phyloP scores from a whole-genome alignment of 176 grass and related monocot species.

The Phoenix roebelenii region DNA sequence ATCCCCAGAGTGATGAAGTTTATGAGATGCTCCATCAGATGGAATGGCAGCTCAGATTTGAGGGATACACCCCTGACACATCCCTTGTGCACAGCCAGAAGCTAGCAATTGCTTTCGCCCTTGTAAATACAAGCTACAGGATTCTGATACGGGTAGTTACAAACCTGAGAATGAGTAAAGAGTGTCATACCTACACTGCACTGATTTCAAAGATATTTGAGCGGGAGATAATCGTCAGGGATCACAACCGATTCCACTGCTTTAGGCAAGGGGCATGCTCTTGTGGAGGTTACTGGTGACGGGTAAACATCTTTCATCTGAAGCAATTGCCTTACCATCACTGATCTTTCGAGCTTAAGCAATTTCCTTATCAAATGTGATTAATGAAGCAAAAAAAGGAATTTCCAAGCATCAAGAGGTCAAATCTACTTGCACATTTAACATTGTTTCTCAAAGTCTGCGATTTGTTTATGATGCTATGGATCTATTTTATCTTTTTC shows the following conservation, averaged over 20 bases:
- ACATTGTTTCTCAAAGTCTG: too few species aligned
- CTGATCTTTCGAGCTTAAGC: too few species aligned
- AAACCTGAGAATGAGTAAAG: conserved; percentile 64
- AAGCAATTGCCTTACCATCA: too few species aligned
- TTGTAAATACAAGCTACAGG: conserved; percentile 39
- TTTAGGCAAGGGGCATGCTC: conserved; percentile 46
- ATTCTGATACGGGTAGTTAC: conserved; percentile 44
- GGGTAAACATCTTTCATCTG: too few species aligned
- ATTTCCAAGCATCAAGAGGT: too few species aligned
- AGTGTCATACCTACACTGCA: conserved; percentile 63
- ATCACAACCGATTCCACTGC: conserved; percentile 62
- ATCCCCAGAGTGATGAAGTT: conserved; percentile 34
- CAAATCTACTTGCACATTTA: too few species aligned
- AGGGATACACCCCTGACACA: conserved; percentile 48
- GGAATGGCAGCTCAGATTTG: conserved; percentile 63
- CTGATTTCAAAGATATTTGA: conserved; percentile 48
- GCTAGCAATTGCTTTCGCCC: conserved; percentile 73
- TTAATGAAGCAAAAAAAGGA: too few species aligned
- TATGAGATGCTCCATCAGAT: conserved; percentile 78
- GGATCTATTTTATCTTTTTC: too few species aligned
- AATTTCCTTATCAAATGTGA: too few species aligned
- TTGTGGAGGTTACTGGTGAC: conserved; percentile 56
- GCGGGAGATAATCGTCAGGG: conserved; percentile 48
- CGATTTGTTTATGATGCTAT: too few species aligned
- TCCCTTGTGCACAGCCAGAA: conserved; percentile 78